Evolutionary conservation across 2,329 filamentous ascomycete genomes (phyloP).

Genomic region (Capronia americana): DNA sequence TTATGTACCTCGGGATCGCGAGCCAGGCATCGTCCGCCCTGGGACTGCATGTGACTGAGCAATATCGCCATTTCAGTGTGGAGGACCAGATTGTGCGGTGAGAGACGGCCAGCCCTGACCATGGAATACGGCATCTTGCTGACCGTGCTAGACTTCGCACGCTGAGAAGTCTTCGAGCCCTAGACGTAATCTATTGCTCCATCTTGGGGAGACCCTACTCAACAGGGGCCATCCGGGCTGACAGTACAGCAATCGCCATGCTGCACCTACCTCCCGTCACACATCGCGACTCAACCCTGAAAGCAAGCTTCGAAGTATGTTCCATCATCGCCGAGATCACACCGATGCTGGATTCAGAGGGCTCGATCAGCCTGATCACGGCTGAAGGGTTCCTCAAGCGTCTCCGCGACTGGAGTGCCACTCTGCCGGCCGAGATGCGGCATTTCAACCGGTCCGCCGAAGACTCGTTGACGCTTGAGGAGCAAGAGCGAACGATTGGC

Average conservation of each 20-base stretch:
- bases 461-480: slow-evolving; percentile 31
- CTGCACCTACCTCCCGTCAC: slow-evolving; percentile 36
- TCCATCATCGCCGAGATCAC: slow-evolving; percentile 56
- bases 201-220: slow-evolving; percentile 56
- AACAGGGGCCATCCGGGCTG: slow-evolving; percentile 43
- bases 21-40: slow-evolving; percentile 63
- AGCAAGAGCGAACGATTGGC: slow-evolving; percentile 51
- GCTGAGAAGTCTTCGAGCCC: slow-evolving; percentile 56
- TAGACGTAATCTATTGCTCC: slow-evolving; percentile 57
- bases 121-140: slow-evolving; percentile 5
- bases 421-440: slow-evolving; percentile 46
- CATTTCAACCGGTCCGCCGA: slow-evolving; percentile 41
- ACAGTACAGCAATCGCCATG: slow-evolving; percentile 39
- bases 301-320: slow-evolving; percentile 42
- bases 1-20: slow-evolving; percentile 68
- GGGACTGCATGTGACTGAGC: slow-evolving; percentile 57
- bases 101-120: not conserved
- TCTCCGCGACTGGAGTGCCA: slow-evolving; percentile 55
- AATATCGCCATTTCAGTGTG: slow-evolving; percentile 36
- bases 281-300: slow-evolving; percentile 41
- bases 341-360: slow-evolving; percentile 52
- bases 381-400: slow-evolving; percentile 53
- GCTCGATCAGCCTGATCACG: slow-evolving; percentile 41
- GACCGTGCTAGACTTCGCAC: slow-evolving; percentile 46
- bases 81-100: slow-evolving; percentile 28